Percentiles rank a stretch among this genome's conserved stretches.
These are phyloP conservation scores for Prunus campanulata DNA, from an alignment of 306 rosid genomes.

Conservation along the genomic window DNA sequence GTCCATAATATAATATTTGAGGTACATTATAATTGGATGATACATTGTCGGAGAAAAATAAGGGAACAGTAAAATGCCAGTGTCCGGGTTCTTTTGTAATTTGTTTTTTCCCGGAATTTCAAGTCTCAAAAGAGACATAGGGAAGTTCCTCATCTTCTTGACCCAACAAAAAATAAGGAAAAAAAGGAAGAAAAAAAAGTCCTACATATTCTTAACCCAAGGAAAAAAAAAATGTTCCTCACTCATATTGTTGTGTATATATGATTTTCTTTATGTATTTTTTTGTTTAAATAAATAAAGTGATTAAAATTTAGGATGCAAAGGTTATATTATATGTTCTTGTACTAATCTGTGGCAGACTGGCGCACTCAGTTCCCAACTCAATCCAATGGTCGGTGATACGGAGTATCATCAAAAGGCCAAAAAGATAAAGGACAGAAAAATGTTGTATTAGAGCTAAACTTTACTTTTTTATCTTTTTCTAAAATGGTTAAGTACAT, in stretches of 20 bases:
- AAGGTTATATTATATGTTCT: not conserved
- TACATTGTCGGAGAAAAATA: not conserved
- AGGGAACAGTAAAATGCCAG: not conserved
- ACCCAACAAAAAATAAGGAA: no score
- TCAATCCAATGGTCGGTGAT: no score
- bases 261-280: not conserved
- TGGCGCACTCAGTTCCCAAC: no score
- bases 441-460: no score
- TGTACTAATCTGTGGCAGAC: no score
- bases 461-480: no score
- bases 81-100: conserved; percentile 3
- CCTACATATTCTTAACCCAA: no score
- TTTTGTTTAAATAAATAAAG: not conserved
- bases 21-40: not conserved
- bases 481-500: no score
- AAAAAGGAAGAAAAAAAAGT: no score
- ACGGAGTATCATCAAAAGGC: no score
- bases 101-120: conserved; percentile 12
- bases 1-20: not conserved
- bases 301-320: not conserved
- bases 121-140: not conserved
- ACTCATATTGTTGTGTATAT: not conserved
- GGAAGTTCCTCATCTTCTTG: not conserved
- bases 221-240: not conserved
- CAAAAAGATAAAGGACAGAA: no score